Percentiles rank a stretch among this genome's conserved stretches.
phyloP scores from a whole-genome alignment of 2,329 filamentous ascomycete genomes.

The Nemania abortiva region DNA sequence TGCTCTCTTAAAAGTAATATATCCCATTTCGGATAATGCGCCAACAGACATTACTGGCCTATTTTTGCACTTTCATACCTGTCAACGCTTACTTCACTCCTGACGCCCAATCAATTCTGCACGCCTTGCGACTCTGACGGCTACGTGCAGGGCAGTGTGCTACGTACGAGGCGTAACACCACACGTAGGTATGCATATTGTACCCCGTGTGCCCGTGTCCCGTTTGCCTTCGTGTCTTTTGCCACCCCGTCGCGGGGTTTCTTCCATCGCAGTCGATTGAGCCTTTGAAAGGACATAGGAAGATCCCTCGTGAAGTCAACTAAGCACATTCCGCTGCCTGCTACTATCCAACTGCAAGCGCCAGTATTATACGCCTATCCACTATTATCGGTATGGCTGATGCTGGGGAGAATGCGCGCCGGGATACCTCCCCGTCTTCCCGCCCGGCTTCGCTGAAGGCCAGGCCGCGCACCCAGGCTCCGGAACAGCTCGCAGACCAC shows the following conservation, averaged over 20 bases:
- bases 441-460: slow-evolving; percentile 37
- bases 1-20: not conserved
- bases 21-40: too few species aligned
- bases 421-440: slow-evolving; percentile 34
- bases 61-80: slow-evolving; percentile 31
- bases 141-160: slow-evolving; percentile 38
- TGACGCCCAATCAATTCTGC: slow-evolving; percentile 41
- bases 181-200: slow-evolving; percentile 45
- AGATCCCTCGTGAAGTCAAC: not conserved
- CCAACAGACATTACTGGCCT: too few species aligned
- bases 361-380: slow-evolving; percentile 18
- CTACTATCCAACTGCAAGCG: slow-evolving; percentile 22
- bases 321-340: slow-evolving; percentile 8
- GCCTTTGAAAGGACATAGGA: slow-evolving; percentile 26
- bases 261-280: slow-evolving; percentile 33
- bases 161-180: slow-evolving; percentile 31
- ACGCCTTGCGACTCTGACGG: slow-evolving; percentile 38
- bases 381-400: slow-evolving; percentile 44
- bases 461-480: slow-evolving; percentile 38
- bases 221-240: slow-evolving; percentile 22
- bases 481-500: slow-evolving; percentile 36
- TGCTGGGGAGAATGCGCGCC: slow-evolving; percentile 36
- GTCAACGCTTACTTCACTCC: slow-evolving; percentile 32
- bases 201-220: slow-evolving; percentile 38
- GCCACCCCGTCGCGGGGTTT: slow-evolving; percentile 28